A percentile compares a stretch with the other conserved stretches of the same genome.
Evolutionary conservation across 352 stramenopile species (phyloP).

Genomic region (Blastocystis sp.): DNA sequence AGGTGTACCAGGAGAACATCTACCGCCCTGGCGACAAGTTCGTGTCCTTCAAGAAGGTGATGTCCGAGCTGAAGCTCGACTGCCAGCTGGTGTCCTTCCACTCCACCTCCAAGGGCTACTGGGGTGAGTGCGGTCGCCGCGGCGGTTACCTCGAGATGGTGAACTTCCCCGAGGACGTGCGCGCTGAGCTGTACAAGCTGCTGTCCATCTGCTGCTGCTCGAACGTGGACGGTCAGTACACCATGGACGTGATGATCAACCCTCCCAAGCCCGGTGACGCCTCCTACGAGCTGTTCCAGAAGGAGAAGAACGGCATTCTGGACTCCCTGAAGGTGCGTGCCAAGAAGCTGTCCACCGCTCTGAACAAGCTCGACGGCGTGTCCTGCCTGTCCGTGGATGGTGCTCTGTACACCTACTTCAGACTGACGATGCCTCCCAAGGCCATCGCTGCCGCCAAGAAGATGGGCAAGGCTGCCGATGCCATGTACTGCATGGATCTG

Average conservation of each 20-base stretch:
- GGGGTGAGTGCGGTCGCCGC: conserved; percentile 94
- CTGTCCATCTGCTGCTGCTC: conserved; percentile 94
- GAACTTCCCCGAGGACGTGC: conserved; percentile 87
- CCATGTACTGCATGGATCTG: conserved; percentile 94
- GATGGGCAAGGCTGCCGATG: conserved; percentile 86
- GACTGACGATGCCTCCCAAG: conserved; percentile 86
- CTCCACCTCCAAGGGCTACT: conserved; percentile 96
- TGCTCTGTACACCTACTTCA: conserved; percentile 98
- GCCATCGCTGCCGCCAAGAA: conserved; percentile 80
- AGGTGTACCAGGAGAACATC: conserved; percentile 99
- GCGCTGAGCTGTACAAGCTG: conserved; percentile 98
- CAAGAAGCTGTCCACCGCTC: conserved; percentile 87
- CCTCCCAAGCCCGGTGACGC: conserved; percentile 87
- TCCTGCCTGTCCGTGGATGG: conserved; percentile 93
- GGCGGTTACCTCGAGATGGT: conserved; percentile 95
- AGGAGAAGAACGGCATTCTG: conserved; percentile 90
- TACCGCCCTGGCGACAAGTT: conserved; percentile 85
- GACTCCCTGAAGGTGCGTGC: conserved; percentile 90
- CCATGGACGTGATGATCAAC: conserved; percentile 89
- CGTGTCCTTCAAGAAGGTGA: conserved; percentile 91
- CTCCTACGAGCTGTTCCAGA: conserved; percentile 86
- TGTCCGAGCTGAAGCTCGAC: conserved; percentile 80
- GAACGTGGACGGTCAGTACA: conserved; percentile 92
- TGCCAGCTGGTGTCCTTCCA: conserved; percentile 98
- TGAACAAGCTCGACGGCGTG: conserved; percentile 93